Base-by-base conservation (phyloP, 257 asterid genomes). In the Scutellaria minor region DNA sequence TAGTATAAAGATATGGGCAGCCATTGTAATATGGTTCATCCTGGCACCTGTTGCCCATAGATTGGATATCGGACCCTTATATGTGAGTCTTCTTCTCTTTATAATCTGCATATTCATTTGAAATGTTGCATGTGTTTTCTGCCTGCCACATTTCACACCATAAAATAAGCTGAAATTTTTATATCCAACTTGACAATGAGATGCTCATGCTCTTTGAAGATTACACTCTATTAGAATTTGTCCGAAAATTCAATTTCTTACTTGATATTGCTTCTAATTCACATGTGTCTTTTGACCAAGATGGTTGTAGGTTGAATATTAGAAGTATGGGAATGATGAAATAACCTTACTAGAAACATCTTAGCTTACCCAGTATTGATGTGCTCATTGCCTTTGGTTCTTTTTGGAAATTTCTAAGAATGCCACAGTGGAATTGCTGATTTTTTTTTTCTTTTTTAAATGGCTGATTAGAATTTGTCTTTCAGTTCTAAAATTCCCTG, bases 1-100 rank as follows among this genome's bases (percentile, higher is more conserved):
- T 71, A 81, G 81, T 46, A 78, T 81, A 59, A 93, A 85, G 90
- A 84, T 76, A 68, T 93, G 97, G 98, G 76, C 77, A 75, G 80
- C 84, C 62, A 84, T 89, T 60, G 39, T 87, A 44, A 14, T 82
- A 60, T 93, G 98, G 98, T 86, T 89, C 83, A 76, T 84, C 74
- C 78, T 93, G 75, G 97, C 97, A 66, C 93, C 90, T 51, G 54
- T 93, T 75, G 95, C 98, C 56, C 86, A 88, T 50, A 85, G 80
- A 76, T 85, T 75, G 68, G 96, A 78, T 14, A 46, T 93, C 18
- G 98, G 95, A 50, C 96, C 98, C 74, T 76, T 93, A 90, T 93
- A 82, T 50, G 97, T 93, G 81, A 93, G 96, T 87, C 41, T 40
- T 60, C 60, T 24, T 70, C 68, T 64, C 71, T 77, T 55, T 48